Evolutionary conservation across 352 stramenopile genomes (phyloP).

Genomic region (Globisporangium splendens): DNA sequence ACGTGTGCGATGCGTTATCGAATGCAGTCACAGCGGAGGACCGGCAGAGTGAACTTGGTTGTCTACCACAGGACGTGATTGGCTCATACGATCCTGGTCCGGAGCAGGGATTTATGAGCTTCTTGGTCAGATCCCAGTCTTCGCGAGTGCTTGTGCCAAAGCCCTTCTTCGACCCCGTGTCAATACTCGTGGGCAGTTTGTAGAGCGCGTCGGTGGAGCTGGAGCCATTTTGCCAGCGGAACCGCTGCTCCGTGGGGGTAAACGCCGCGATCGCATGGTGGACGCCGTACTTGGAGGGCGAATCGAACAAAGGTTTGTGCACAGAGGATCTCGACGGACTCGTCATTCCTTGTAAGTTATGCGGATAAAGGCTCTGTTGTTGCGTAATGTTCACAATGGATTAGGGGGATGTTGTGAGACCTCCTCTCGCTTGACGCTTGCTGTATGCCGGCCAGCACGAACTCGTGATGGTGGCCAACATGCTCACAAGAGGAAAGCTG

Average conservation of each 20-base stretch:
- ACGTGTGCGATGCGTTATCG: slow-evolving; percentile 52
- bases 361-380: not conserved
- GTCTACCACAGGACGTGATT: slow-evolving; percentile 48
- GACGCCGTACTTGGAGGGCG: slow-evolving; percentile 66
- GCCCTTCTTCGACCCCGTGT: slow-evolving; percentile 53
- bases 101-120: slow-evolving; percentile 52
- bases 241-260: slow-evolving; percentile 63
- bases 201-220: slow-evolving; percentile 67
- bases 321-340: slow-evolving; percentile 24
- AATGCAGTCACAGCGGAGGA: slow-evolving; percentile 53
- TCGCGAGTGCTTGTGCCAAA: slow-evolving; percentile 78
- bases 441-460: no score
- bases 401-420: no score
- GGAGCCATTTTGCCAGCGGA: slow-evolving; percentile 61
- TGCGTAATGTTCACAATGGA: not conserved
- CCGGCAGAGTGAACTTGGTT: slow-evolving; percentile 49
- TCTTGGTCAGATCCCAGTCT: slow-evolving; percentile 70
- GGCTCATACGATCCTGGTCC: slow-evolving; percentile 70
- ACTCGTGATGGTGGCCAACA: no score
- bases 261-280: slow-evolving; percentile 69
- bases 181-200: slow-evolving; percentile 59
- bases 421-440: no score
- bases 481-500: no score
- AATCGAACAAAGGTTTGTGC: slow-evolving; percentile 60
- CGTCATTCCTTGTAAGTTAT: slow-evolving; percentile 1